Percentiles rank a stretch among this genome's conserved stretches.
Evolutionary conservation across 1,139 yeast genomes (phyloP).

Genomic region (Geotrichum bryndzae): DNA sequence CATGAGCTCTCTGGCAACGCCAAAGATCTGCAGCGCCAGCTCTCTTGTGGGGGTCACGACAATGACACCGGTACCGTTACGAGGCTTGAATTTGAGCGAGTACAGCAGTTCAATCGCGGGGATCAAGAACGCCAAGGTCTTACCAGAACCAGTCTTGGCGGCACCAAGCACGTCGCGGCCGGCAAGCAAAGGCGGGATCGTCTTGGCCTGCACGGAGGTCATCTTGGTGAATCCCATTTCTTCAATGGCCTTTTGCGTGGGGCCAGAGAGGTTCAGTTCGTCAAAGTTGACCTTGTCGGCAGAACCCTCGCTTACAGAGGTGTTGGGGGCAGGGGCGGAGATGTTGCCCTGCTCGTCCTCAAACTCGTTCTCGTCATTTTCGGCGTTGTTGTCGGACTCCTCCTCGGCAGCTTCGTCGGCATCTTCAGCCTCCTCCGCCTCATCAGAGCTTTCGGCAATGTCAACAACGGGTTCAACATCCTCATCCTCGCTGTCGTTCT

Average conservation of each 20-base stretch:
- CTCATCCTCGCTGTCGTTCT: slow-evolving; percentile 22
- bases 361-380: slow-evolving; percentile 22
- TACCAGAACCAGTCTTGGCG: slow-evolving; percentile 97
- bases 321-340: slow-evolving; percentile 25
- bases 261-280: slow-evolving; percentile 68
- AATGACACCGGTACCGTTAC: slow-evolving; percentile 87
- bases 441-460: slow-evolving; percentile 25
- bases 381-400: slow-evolving; percentile 22
- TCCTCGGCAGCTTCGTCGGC: slow-evolving; percentile 22
- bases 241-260: slow-evolving; percentile 69
- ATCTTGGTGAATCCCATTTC: slow-evolving; percentile 84
- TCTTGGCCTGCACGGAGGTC: slow-evolving; percentile 91
- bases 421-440: slow-evolving; percentile 24
- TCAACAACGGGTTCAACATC: slow-evolving; percentile 22
- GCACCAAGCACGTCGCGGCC: slow-evolving; percentile 96
- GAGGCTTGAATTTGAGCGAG: slow-evolving; percentile 82
- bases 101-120: slow-evolving; percentile 93
- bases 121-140: slow-evolving; percentile 86
- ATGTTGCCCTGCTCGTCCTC: slow-evolving; percentile 25
- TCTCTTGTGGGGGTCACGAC: slow-evolving; percentile 87
- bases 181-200: slow-evolving; percentile 90
- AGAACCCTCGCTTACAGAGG: slow-evolving; percentile 13
- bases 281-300: slow-evolving; percentile 36
- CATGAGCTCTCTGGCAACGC: slow-evolving; percentile 92
- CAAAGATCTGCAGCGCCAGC: slow-evolving; percentile 91